Evolutionary conservation across 1,284 basidiomycete species (phyloP).

Genomic region (Ceratobasidium sp.): DNA sequence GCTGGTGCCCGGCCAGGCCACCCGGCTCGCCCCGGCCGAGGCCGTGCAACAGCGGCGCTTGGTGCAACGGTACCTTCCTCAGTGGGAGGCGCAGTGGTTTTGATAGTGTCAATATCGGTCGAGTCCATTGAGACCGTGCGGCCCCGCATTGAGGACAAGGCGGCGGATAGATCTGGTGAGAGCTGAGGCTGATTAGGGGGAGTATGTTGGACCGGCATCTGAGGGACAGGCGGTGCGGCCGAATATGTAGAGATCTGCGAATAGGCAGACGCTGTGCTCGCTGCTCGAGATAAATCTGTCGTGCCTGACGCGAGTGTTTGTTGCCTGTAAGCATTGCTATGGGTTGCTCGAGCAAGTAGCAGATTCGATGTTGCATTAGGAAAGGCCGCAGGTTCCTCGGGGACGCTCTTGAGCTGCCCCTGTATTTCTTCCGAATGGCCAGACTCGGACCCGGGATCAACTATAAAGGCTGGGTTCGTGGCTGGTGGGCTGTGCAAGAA

Average conservation of each 20-base stretch:
- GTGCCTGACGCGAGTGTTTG: background rate
- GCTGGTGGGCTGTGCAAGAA: constrained; percentile 29
- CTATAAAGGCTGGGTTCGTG: constrained; percentile 28
- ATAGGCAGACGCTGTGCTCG: constrained; percentile 32
- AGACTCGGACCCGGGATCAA: constrained; percentile 10
- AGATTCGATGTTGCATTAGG: background rate
- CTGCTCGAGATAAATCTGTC: constrained; percentile 1
- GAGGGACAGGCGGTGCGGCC: constrained; percentile 13
- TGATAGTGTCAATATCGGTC: background rate
- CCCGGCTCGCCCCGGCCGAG: background rate
- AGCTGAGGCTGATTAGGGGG: background rate
- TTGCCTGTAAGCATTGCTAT: constrained; percentile 24
- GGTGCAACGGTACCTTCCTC: constrained; percentile 3
- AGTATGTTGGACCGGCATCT: background rate
- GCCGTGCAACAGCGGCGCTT: background rate
- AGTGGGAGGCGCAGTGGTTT: constrained; percentile 3
- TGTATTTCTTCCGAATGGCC: constrained; percentile 6
- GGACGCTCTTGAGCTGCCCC: background rate
- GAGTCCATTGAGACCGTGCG: background rate
- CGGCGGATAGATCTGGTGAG: background rate
- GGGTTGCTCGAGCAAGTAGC: constrained; percentile 1
- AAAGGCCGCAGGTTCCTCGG: background rate
- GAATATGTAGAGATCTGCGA: constrained; percentile 1
- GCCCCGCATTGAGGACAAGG: background rate
- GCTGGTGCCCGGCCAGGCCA: constrained; percentile 5